Evolutionary conservation across 305 asterid genomes (phyloP).

Genomic region (Fraxinus nigra): DNA sequence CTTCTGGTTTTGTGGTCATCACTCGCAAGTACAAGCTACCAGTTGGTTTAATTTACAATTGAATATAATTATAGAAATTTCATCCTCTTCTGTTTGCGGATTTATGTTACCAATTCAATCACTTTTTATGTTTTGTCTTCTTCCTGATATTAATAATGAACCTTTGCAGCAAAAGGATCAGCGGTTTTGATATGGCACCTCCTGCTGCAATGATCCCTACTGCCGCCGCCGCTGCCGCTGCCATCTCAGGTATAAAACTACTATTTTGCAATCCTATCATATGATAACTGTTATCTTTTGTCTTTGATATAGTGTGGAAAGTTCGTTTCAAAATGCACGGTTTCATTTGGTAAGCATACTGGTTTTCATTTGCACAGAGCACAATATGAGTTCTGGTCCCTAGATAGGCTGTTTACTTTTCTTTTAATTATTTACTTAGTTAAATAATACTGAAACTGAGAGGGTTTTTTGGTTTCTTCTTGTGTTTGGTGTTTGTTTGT

Average conservation of each 20-base stretch:
- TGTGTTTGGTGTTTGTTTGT: slow-evolving; percentile 93
- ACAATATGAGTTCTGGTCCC: slow-evolving; percentile 42
- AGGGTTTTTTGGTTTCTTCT: slow-evolving; percentile 82
- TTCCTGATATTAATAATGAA: slow-evolving; percentile 22
- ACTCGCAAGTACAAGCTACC: neutral
- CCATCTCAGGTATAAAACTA: slow-evolving; percentile 59
- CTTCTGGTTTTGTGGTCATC: neutral
- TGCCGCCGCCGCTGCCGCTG: slow-evolving; percentile 32
- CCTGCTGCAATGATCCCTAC: slow-evolving; percentile 70
- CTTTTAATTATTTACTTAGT: slow-evolving; percentile 52
- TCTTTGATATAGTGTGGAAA: slow-evolving; percentile 70
- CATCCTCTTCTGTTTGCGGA: neutral
- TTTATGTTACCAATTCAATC: neutral
- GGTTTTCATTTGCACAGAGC: slow-evolving; percentile 44
- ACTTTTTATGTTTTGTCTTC: slow-evolving; percentile 20
- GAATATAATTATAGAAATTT: neutral
- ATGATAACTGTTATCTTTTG: slow-evolving; percentile 45
- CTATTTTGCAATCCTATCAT: slow-evolving; percentile 25
- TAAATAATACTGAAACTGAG: slow-evolving; percentile 61
- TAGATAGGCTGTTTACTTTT: slow-evolving; percentile 42
- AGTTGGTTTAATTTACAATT: neutral
- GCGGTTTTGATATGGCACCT: slow-evolving; percentile 99
- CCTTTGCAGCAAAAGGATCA: slow-evolving; percentile 78
- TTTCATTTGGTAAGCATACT: slow-evolving; percentile 84
- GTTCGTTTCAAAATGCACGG: slow-evolving; percentile 67